Base-by-base conservation (phyloP, 148 eudicot species). In the Silene latifolia region DNA sequence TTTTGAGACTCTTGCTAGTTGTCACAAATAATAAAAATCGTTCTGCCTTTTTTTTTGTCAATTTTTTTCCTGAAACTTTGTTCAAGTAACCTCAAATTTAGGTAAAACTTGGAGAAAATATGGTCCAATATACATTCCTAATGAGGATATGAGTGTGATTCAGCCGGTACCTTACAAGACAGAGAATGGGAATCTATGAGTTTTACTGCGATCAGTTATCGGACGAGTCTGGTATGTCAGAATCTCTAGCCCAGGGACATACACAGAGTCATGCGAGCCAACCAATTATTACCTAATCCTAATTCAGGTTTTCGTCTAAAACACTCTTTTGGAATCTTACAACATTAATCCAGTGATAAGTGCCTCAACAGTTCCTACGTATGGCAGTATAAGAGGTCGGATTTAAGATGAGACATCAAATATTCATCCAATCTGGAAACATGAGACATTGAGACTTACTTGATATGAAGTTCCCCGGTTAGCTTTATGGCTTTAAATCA, bases 91-190 rank as follows among this genome's bases (percentile, higher is more conserved):
- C 68, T 74, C 93, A 71, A 97, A 94, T 85, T 78, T 84, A 64
- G 98, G 98, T 35, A 86, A 79, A 82, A 74, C 96, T 1, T 92
- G 98, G 98, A 91, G 80, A 75, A 94, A 94, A 76, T 67, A 89
- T 71, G 98, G 98, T 68, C 97, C 98, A 2, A 94, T 94, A 72
- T 94, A 90, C 75, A 82, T 94, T 54, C 69, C 88, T 63, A 72
- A 76, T 42, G 73, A 78, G 74, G 58, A 87, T 54, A n/a, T n/a
- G n/a, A n/a, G n/a, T n/a, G n/a, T n/a, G n/a, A n/a, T n/a, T n/a
- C n/a, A n/a, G n/a, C n/a, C n/a, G n/a, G n/a, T n/a, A n/a, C n/a
- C n/a, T n/a, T n/a, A n/a, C n/a, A n/a, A n/a, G n/a, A n/a, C n/a
- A 71, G 82, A 85, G 35, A 83, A 89, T 20, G 97, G 97, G 76